A percentile compares a stretch with the other conserved stretches of the same genome.
Conservation (phyloP, 1,284 basidiomycete genomes). For the Cryptococcus maquisensis region DNA sequence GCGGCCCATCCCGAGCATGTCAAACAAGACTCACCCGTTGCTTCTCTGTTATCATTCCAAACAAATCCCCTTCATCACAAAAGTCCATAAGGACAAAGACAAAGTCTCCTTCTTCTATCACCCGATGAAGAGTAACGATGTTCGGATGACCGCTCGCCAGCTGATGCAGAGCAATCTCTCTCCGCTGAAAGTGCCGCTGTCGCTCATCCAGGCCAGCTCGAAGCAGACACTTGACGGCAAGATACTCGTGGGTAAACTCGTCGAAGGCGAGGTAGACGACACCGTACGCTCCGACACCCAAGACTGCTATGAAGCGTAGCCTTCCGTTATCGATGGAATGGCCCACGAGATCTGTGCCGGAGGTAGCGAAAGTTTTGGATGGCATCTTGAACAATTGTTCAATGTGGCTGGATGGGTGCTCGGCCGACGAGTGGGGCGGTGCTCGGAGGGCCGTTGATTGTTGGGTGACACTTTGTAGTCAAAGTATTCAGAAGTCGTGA, state of each 20-base stretch:
- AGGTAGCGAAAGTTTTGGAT: constrained; percentile 35
- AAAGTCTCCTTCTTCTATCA: constrained; percentile 65
- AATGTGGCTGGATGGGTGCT: no score
- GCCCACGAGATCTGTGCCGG: constrained; percentile 51
- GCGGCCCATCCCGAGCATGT: background rate
- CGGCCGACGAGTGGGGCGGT: no score
- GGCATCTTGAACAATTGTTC: constrained; percentile 22
- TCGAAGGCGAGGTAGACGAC: constrained; percentile 87
- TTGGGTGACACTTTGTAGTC: no score
- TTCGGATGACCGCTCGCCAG: constrained; percentile 65
- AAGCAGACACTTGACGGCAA: constrained; percentile 87
- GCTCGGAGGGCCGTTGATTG: no score
- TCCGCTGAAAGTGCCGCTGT: constrained; percentile 73
- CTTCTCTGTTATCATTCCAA: constrained; percentile 65
- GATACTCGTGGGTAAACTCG: constrained; percentile 49
- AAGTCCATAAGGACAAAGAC: constrained; percentile 62
- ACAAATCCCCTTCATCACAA: constrained; percentile 85
- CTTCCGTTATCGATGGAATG: constrained; percentile 66
- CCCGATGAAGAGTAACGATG: constrained; percentile 82
- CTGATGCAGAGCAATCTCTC: constrained; percentile 62
- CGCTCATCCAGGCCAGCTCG: constrained; percentile 60
- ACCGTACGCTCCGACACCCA: constrained; percentile 93
- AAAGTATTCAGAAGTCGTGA: no score
- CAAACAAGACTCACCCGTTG: constrained; percentile 45
- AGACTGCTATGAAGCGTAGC: constrained; percentile 81